Evolutionary conservation across 352 stramenopile species (phyloP), one percentile per base, ranked within the genome.

Genomic region (Globisporangium recalcitrans): DNA sequence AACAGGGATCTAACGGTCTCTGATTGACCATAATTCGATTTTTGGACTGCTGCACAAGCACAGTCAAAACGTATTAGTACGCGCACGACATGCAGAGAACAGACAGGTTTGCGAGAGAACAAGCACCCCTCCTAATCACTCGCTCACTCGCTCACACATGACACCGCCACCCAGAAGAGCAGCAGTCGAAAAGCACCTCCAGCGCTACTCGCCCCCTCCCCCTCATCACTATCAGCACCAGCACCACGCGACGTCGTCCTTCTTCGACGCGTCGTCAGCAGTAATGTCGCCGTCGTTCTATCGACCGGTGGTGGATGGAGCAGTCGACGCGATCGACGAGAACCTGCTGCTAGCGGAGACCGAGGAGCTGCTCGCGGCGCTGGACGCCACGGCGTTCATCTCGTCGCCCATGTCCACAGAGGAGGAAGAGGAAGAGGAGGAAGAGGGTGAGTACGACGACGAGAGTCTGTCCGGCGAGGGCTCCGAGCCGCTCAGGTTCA

Each of bases 291-390:
- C 24, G 29, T 34, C 24, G 14, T 10, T 9, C 48, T 54, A 54
- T 31, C 14, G 24, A 13, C 48, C 24, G 5, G 26, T 13, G 48
- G 7, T 46, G 44, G 14, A 44, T 4, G 52, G 27, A 7, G 16
- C 31, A 1, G 19, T 21, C 8, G 62, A 62, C 7, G 21, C 26
- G 5, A 58, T 67, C 36, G 55, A 67, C 54, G 62, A 67, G 55
- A 67, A 67, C 62, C 40, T 65, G 40, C 42, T 65, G 34, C 24
- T 67, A 6, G 53, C 55, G 0, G 62, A 67, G 38, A 67, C 55
- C 3, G 55, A 67, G 62, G 62, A 62, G 54, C 54, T 67, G 13
- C 62, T 67, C 21, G 55, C 51, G 9, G 62, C 62, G 47, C 36
- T 62, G 26, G 62, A 67, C 38, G 62, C 62, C 24, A 63, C 62